A percentile compares a stretch with the other conserved stretches of the same genome.
Evolutionary conservation across 2,329 filamentous ascomycete species (phyloP).

Genomic region (Lachnellula arida): DNA sequence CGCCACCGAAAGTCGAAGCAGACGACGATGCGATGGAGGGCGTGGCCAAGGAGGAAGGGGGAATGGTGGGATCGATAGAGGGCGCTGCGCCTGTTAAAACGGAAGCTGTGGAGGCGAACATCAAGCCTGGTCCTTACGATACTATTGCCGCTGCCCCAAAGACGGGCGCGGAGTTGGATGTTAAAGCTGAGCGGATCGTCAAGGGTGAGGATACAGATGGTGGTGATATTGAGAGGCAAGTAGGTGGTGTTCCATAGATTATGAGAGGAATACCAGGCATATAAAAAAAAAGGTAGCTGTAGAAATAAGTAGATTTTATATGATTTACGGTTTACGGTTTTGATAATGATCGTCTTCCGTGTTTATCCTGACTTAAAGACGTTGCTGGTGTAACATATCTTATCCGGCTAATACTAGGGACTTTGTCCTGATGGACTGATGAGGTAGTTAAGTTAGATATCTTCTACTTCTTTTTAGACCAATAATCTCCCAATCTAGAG

Average conservation of each 20-base stretch:
- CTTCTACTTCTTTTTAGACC: no score
- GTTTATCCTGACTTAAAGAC: no score
- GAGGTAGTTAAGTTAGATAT: no score
- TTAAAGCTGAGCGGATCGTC: conserved; percentile 21
- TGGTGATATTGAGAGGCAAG: conserved; percentile 14
- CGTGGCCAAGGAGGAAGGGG: conserved; percentile 13
- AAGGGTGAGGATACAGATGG: conserved; percentile 22
- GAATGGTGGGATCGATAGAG: conserved; percentile 16
- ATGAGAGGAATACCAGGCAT: neutral
- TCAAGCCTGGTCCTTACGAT: conserved; percentile 25
- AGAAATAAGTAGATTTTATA: no score
- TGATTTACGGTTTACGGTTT: no score
- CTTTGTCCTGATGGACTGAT: no score
- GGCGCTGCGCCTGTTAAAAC: conserved; percentile 15
- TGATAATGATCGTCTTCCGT: no score
- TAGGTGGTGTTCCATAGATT: conserved; percentile 16
- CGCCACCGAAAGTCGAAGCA: conserved; percentile 14
- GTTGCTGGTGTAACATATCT: no score
- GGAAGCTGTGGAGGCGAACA: conserved; percentile 5
- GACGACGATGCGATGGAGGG: conserved; percentile 23
- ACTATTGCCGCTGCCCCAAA: conserved; percentile 16
- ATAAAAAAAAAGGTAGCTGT: no score
- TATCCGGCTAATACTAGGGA: no score
- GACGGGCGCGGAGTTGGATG: conserved; percentile 13
- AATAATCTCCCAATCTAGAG: no score